Percentiles rank a stretch among this genome's conserved stretches.
These are phyloP conservation scores for Simmondsia chinensis DNA, from an alignment of 148 eudicot species.

Conservation along the genomic window DNA sequence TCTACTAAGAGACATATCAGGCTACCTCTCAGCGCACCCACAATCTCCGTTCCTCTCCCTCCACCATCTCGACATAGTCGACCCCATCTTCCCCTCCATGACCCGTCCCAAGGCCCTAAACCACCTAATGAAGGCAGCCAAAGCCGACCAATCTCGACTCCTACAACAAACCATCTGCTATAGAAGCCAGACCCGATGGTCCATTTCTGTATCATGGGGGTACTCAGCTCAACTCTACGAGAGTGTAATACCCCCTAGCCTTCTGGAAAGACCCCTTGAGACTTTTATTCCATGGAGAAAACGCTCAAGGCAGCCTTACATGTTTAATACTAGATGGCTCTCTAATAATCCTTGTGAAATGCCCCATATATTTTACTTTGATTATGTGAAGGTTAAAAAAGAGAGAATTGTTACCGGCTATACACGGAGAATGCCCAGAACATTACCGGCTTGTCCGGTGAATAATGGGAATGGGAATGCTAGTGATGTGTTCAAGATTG, in stretches of 20 bases:
- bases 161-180: constrained; percentile 65
- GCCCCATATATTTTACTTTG: constrained; percentile 44
- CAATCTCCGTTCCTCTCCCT: constrained; percentile 41
- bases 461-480: constrained; percentile 12
- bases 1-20: constrained; percentile 36
- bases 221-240: constrained; percentile 47
- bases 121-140: constrained; percentile 45
- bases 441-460: constrained; percentile 13
- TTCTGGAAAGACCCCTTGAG: constrained; percentile 35
- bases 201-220: constrained; percentile 60
- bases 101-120: constrained; percentile 24
- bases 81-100: constrained; percentile 50
- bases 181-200: constrained; percentile 29
- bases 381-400: constrained; percentile 13
- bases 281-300: constrained; percentile 48
- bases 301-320: constrained; percentile 19
- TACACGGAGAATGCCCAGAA: constrained; percentile 15
- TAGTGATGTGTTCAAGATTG: constrained; percentile 16
- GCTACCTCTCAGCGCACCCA: constrained; percentile 46
- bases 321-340: constrained; percentile 42
- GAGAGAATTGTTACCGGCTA: constrained; percentile 25
- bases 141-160: constrained; percentile 28
- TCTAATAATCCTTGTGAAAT: constrained; percentile 32
- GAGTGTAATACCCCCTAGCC: constrained; percentile 25
- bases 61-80: constrained; percentile 41